Base-by-base conservation (phyloP, 2,329 filamentous ascomycete species). In the Epicoccum nigrum region DNA sequence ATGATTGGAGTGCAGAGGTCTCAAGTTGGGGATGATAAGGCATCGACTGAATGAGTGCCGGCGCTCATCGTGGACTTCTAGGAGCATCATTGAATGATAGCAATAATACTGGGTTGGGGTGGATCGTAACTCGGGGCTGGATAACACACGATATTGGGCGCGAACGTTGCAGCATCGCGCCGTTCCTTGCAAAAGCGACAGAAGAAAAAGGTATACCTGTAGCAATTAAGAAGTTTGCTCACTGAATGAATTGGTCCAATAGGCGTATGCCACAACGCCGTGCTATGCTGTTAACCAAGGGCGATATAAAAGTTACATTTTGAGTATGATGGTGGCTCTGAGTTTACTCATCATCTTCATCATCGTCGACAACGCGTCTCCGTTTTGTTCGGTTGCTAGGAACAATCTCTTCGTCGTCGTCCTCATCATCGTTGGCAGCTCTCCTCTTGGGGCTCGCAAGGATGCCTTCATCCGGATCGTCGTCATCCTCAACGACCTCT, bases 401-500 rank as follows among this genome's bases (percentile, higher is more conserved):
- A 4, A 72, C 69, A 30, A 68, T 70, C 11, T 71, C 69, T 21
- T 70, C 69, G 28, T 70, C 68, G 7, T 72, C 76, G 4, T 76
- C 74, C 16, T 69, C 71, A 8, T 63, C 63, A 21, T 61, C 57
- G 20, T 60, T 63, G n/a, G 58, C 60, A 32, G 69, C 55, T 40
- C 52, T 65, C 54, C 76, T 64, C 69, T 78, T 78, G 4, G 76
- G 75, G 50, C 74, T 65, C 3, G 63, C 70, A 15, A 74, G 64
- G 40, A 79, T 78, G 2, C 75, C 76, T 53, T 79, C 78, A 54
- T 79, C 77, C 52, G 77, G 75, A 40, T 74, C 73, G 30, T 78
- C 76, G 23, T 88, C 86, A 16, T 86, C 86, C 1, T 81, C 84
- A 3, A 79, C 83, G 25, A 82, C 84, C 51, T 79, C 75, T 32